These are phyloP conservation scores for Venturia pyrina DNA, from an alignment of 2,329 filamentous ascomycete genomes.

Conservation along the genomic window DNA sequence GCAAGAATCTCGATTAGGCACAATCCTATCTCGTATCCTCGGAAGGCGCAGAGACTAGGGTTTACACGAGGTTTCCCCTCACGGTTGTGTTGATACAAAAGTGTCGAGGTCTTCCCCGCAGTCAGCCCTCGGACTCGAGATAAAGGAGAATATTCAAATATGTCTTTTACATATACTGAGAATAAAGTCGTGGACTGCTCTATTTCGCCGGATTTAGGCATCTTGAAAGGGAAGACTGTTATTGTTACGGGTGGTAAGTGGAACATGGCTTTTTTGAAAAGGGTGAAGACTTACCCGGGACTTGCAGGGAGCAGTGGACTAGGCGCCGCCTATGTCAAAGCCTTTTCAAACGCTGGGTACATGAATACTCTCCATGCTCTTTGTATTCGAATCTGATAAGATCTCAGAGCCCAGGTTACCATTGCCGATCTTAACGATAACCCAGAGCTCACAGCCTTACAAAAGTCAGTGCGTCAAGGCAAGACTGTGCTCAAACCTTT, in stretches of 20 bases:
- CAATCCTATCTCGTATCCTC: background rate
- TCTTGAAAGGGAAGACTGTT: constrained; percentile 6
- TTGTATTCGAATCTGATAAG: background rate
- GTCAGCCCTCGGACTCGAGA: background rate
- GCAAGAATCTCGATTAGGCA: no score
- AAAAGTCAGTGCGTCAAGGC: background rate
- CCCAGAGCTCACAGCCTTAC: constrained; percentile 1
- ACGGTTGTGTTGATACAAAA: background rate
- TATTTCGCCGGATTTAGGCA: constrained; percentile 1
- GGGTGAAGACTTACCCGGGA: background rate
- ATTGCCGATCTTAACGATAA: constrained; percentile 11
- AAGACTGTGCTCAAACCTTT: background rate
- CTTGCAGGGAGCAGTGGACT: constrained; percentile 12
- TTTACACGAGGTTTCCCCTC: background rate
- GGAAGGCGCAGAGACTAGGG: background rate
- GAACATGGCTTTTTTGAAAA: background rate
- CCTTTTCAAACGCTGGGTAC: constrained; percentile 10
- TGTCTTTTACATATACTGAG: background rate
- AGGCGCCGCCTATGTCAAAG: constrained; percentile 10
- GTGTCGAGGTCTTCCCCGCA: background rate
- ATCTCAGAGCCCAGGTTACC: constrained; percentile 5
- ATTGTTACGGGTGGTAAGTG: constrained; percentile 7
- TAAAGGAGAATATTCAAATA: background rate
- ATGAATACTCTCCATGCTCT: no score
- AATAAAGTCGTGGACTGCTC: constrained; percentile 2